These are phyloP conservation scores for Microstroma glucosiphilum DNA, from an alignment of 1,284 basidiomycete species.

Conservation along the genomic window DNA sequence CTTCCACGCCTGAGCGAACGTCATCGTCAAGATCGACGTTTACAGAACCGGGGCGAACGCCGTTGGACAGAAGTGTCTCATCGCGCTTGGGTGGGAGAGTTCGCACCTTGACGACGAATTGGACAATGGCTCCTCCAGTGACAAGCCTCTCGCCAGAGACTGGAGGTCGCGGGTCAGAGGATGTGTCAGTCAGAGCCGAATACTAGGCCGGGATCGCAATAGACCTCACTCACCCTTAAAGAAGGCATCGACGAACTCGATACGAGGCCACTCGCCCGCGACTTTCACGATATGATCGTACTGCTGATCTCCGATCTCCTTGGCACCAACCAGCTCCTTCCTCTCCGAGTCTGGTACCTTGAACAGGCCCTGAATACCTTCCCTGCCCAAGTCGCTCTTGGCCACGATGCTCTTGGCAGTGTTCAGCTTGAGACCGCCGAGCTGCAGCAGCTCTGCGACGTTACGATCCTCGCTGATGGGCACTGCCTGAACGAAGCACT, in stretches of 20 bases:
- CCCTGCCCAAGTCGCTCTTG: constrained; percentile 24
- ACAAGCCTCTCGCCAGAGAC: constrained; percentile 86
- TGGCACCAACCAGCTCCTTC: constrained; percentile 33
- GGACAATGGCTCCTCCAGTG: constrained; percentile 81
- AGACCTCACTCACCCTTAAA: constrained; percentile 68
- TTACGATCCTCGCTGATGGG: constrained; percentile 35
- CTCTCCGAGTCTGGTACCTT: constrained; percentile 53
- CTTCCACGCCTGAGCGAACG: constrained; percentile 35
- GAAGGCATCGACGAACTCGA: constrained; percentile 74
- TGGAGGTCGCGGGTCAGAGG: constrained; percentile 44
- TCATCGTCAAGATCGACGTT: constrained; percentile 51
- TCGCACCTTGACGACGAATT: constrained; percentile 75
- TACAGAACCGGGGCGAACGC: constrained; percentile 24
- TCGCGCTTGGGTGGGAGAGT: constrained; percentile 57
- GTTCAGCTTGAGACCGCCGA: constrained; percentile 36
- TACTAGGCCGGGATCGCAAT: background rate
- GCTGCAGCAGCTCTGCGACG: constrained; percentile 36
- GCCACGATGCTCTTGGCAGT: constrained; percentile 22
- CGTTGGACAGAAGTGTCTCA: constrained; percentile 32
- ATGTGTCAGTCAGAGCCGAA: constrained; percentile 1
- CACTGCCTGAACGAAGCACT: constrained; percentile 78
- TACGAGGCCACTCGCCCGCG: constrained; percentile 66
- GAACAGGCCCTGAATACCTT: constrained; percentile 45
- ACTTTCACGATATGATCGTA: constrained; percentile 64
- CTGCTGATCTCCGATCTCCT: constrained; percentile 37